Percentiles rank a stretch among this genome's conserved stretches.
Evolutionary conservation across 192 early-diverging fungal species (phyloP).

Genomic region (Martensiomyces pterosporus): DNA sequence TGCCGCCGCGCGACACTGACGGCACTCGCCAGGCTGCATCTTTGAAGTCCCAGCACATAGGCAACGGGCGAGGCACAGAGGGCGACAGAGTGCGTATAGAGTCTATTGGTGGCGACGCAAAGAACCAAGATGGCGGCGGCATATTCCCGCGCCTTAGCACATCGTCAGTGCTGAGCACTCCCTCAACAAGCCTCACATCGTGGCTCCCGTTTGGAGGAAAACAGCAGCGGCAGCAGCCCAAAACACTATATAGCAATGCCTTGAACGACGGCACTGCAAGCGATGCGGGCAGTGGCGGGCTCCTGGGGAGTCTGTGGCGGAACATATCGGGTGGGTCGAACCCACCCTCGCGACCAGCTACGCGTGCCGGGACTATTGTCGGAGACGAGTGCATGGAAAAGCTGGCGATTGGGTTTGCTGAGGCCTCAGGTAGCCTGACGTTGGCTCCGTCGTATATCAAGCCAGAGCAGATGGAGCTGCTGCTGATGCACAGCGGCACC

Average conservation of each 20-base stretch:
- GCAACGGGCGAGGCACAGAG: too few relatives aligned
- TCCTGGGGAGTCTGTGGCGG: conserved; percentile 44
- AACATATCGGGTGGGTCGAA: conserved; percentile 35
- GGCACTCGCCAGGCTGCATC: too few relatives aligned
- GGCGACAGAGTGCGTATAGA: too few relatives aligned
- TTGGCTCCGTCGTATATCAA: conserved; percentile 31
- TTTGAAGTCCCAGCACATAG: too few relatives aligned
- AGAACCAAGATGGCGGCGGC: too few relatives aligned
- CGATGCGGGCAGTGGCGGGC: conserved; percentile 40
- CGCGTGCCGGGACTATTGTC: conserved; percentile 10
- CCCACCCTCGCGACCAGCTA: conserved; percentile 12
- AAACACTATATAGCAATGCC: too few relatives aligned
- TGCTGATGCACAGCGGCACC: conserved; percentile 29
- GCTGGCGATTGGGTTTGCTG: conserved; percentile 45
- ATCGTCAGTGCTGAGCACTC: conserved; percentile 35
- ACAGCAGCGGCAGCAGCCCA: conserved; percentile 14
- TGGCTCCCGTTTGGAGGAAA: conserved; percentile 33
- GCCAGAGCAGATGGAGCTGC: conserved; percentile 42
- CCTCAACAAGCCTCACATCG: conserved; percentile 29
- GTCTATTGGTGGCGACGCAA: too few relatives aligned
- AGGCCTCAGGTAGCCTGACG: conserved; percentile 34
- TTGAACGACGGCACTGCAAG: conserved; percentile 16
- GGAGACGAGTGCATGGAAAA: conserved; percentile 22
- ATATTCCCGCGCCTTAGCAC: conserved; percentile 27
- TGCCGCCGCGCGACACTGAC: too few relatives aligned